These are phyloP conservation scores for Millerozyma miso DNA, from an alignment of 805 yeast species.

Conservation along the genomic window DNA sequence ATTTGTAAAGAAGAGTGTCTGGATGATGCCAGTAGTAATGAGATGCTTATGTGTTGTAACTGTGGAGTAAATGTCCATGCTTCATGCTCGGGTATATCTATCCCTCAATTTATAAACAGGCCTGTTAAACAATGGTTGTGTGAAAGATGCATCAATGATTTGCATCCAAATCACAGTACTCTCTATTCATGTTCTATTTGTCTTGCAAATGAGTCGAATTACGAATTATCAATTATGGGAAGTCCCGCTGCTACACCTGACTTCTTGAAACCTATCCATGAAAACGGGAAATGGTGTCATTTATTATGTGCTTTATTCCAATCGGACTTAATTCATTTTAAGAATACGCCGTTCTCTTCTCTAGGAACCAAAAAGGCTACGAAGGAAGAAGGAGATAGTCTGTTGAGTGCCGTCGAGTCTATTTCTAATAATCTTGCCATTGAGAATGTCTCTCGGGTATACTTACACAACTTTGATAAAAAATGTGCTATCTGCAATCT, in stretches of 20 bases:
- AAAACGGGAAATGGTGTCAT: slow-evolving; percentile 73
- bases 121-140: slow-evolving; percentile 64
- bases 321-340: slow-evolving; percentile 41
- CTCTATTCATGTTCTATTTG: slow-evolving; percentile 68
- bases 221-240: slow-evolving; percentile 43
- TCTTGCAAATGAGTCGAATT: slow-evolving; percentile 46
- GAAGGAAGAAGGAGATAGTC: slow-evolving; percentile 27
- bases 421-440: slow-evolving; percentile 18
- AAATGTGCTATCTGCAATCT: slow-evolving; percentile 45
- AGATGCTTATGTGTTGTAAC: slow-evolving; percentile 50
- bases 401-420: slow-evolving; percentile 11
- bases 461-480: slow-evolving; percentile 21
- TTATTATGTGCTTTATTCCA: slow-evolving; percentile 62
- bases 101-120: slow-evolving; percentile 13
- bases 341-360: slow-evolving; percentile 29
- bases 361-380: slow-evolving; percentile 2
- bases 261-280: slow-evolving; percentile 62
- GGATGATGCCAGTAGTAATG: slow-evolving; percentile 18
- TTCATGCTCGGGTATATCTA: slow-evolving; percentile 56
- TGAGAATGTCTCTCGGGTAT: slow-evolving; percentile 25
- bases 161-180: slow-evolving; percentile 55
- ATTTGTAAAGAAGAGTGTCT: slow-evolving; percentile 48
- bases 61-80: slow-evolving; percentile 73
- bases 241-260: slow-evolving; percentile 46
- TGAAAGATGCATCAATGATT: slow-evolving; percentile 71